Evolutionary conservation across 768 basidiomycete species (phyloP), one percentile per base, ranked within the genome.

Genomic region (Lepiota subincarnata): DNA sequence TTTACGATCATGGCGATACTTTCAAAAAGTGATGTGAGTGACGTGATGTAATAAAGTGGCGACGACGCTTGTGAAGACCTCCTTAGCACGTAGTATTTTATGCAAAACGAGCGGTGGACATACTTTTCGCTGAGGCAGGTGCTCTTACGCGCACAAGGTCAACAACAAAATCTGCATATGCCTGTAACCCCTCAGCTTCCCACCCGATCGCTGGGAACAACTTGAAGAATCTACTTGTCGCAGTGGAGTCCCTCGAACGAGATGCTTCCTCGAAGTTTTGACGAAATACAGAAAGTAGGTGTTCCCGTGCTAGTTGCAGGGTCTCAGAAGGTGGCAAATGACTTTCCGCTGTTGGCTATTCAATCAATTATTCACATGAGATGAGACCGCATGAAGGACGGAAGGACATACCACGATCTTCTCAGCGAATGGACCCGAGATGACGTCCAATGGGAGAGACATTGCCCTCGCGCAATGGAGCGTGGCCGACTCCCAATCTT

Each of bases 401-500:
- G 40, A 20, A 8, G 35, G n/a, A 78, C 82, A 58, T 59, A 98
- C 96, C 52, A 99, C 93, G 0, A 88, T 86, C 7, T 76, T 79
- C 65, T 89, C 92, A 6, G 96, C 91, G 63, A 97, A 98, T 3
- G 81, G 77, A 2, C 92, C 92, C 22, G 83, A 80, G 24, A 89
- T 82, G 35, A 99, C 85, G 39, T 87, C 82, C 6, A 71, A 63
- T 1, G 94, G 88, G 12, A 97, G 73, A 0, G 87, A 75, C 89
- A 96, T 95, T 1, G 94, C 96, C 18, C 92, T 77, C 28, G 90
- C 84, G 68, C 95, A 96, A 63, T 92, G 87, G 54, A 92, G 79
- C 0, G 94, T 85, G 3, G 97, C 97, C 2, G 89, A 82, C 66
- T 99, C 97, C 97, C 97, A 99, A 63, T 98, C 97, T 59, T 89